Conservation (phyloP, 371 early-diverging fungal genomes). For the Basidiobolus meristosporus region DNA sequence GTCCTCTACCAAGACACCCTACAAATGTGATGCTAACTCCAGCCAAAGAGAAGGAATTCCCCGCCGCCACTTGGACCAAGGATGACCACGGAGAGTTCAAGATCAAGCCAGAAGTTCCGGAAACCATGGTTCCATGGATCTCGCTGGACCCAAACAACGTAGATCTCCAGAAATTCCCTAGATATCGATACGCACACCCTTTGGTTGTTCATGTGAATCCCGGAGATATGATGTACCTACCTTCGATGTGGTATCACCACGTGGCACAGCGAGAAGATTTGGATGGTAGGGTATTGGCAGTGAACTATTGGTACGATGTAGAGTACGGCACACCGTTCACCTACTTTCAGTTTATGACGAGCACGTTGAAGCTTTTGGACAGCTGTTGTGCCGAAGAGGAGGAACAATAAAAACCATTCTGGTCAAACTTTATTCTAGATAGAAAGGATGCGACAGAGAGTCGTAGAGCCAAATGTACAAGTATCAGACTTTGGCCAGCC, state of each 20-base stretch:
- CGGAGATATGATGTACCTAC: constrained; percentile 59
- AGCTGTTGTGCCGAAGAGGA: too few relatives aligned
- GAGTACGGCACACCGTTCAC: constrained; percentile 13
- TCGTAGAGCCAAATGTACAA: too few relatives aligned
- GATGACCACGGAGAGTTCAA: constrained; percentile 16
- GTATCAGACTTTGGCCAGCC: too few relatives aligned
- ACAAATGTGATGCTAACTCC: too few relatives aligned
- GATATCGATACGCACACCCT: constrained; percentile 26
- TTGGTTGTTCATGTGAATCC: constrained; percentile 28
- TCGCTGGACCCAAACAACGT: not conserved
- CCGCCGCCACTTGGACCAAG: constrained; percentile 8
- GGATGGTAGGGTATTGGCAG: constrained; percentile 12
- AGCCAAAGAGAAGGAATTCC: too few relatives aligned
- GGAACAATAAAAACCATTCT: too few relatives aligned
- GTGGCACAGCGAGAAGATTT: constrained; percentile 32
- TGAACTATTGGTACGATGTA: constrained; percentile 71
- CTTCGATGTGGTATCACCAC: constrained; percentile 65
- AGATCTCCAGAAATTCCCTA: constrained; percentile 16
- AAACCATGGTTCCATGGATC: constrained; percentile 1
- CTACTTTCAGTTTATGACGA: too few relatives aligned
- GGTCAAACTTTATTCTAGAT: too few relatives aligned
- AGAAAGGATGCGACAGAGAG: too few relatives aligned
- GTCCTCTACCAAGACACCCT: not conserved
- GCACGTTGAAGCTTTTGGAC: too few relatives aligned
- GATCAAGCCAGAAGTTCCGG: constrained; percentile 21